phyloP scores from a whole-genome alignment of 2,329 filamentous ascomycete genomes.

The Massarina eburnea region DNA sequence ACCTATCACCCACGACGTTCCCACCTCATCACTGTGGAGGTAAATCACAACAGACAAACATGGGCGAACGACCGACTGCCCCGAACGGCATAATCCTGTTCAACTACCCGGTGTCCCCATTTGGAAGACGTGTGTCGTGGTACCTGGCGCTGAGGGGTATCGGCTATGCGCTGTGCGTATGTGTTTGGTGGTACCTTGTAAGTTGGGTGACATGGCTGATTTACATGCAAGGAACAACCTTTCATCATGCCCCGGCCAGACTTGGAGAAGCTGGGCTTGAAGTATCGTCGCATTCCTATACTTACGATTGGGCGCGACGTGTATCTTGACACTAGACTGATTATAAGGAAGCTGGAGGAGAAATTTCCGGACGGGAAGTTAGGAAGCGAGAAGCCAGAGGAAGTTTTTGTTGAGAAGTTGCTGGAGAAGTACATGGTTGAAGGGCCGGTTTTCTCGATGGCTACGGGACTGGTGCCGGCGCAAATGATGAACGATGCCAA shows the following conservation, averaged over 20 bases:
- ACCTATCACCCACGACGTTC: too few relatives aligned
- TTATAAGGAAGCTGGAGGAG: slow-evolving; percentile 64
- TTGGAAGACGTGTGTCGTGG: slow-evolving; percentile 63
- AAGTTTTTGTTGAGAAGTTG: slow-evolving; percentile 56
- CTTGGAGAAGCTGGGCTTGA: slow-evolving; percentile 60
- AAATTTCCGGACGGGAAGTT: slow-evolving; percentile 37
- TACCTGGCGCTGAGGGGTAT: slow-evolving; percentile 67
- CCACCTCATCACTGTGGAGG: too few relatives aligned
- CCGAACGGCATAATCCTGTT: slow-evolving; percentile 59
- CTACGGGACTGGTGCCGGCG: slow-evolving; percentile 57
- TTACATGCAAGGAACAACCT: slow-evolving; percentile 53
- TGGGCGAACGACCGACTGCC: background rate
- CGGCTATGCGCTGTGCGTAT: slow-evolving; percentile 52
- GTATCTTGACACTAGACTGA: slow-evolving; percentile 70
- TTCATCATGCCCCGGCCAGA: slow-evolving; percentile 67
- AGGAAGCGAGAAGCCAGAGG: slow-evolving; percentile 35
- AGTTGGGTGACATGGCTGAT: background rate
- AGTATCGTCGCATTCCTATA: slow-evolving; percentile 70
- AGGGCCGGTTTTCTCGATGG: slow-evolving; percentile 57
- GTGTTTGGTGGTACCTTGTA: background rate
- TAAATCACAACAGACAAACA: too few relatives aligned
- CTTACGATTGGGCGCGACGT: slow-evolving; percentile 67
- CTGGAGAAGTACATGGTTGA: slow-evolving; percentile 60
- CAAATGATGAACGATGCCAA: slow-evolving; percentile 56
- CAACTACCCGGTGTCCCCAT: slow-evolving; percentile 67